Base-by-base conservation (phyloP, 768 basidiomycete genomes). In the Butyriboletus loyo region DNA sequence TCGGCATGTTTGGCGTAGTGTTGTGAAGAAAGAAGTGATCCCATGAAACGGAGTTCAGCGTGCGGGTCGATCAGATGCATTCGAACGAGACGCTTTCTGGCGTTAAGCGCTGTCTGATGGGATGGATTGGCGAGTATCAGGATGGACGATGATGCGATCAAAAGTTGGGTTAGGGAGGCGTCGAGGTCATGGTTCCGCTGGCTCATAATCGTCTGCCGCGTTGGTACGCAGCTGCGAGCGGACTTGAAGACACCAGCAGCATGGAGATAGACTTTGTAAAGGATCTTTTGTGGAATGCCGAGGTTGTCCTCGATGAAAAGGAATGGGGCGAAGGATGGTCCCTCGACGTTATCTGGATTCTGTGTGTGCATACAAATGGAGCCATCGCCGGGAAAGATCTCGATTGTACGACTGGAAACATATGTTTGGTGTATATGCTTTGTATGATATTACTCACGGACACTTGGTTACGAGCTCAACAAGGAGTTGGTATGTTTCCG, bases 41-140 rank as follows among this genome's bases (percentile, higher is more conserved):
- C 66, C 30, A 72, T 73, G 31, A 75, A 77, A 22, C 50, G 54
- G 25, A 89, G 70, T 56, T 89, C 87, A 31, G 66, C 54, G n/a
- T 64, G 52, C 9, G 74, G 62, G 31, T 75, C 65, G 17, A 82
- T 63, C 6, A 59, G 11, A 2, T 70, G 71, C 3, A 56, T 52
- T n/a, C 61, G 56, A 19, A 86, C 69, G 22, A 86, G 75, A 17
- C 63, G 68, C 61, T 86, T 87, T 32, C 87, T 73, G 6, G 70
- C 56, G 60, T 88, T 86, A 32, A 87, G 68, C 3, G 85, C 86
- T 21, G 86, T 84, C 52, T 83, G 81, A 60, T 89, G 83, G 0
- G 82, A 83, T 30, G 87, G 83, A 66, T 88, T 89, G 34, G 79
- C 74, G 27, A 88, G 72, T 6, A 87, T 62, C n/a, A 88, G 71